A percentile compares a stretch with the other conserved stretches of the same genome.
Conservation (phyloP, 78 protist species). For the Dictyostelium capitatum region DNA sequence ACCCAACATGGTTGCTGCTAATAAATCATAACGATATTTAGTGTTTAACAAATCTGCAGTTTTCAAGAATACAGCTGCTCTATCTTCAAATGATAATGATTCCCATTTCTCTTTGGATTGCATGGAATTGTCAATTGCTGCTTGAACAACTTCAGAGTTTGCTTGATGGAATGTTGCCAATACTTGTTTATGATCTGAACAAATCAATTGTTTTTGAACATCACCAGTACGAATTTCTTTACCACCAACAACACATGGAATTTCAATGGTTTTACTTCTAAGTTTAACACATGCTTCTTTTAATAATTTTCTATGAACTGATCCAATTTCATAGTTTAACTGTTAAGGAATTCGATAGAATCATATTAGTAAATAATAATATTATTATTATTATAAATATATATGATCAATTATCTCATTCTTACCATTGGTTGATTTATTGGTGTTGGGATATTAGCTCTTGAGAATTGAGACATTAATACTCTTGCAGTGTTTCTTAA, state of each 20-base stretch:
- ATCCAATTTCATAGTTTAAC: conserved; percentile 82
- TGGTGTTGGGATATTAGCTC: conserved; percentile 78
- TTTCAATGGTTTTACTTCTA: conserved; percentile 51
- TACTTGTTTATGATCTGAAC: conserved; percentile 77
- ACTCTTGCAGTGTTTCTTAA: conserved; percentile 2
- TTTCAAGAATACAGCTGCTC: conserved; percentile 91
- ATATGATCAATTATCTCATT: background rate
- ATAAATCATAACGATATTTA: conserved; percentile 85
- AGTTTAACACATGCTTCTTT: conserved; percentile 75
- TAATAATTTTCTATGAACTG: conserved; percentile 68
- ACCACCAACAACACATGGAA: conserved; percentile 88
- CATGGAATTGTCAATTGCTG: conserved; percentile 84
- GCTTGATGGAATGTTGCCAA: conserved; percentile 75
- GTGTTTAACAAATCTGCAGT: conserved; percentile 93
- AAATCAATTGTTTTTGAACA: conserved; percentile 56
- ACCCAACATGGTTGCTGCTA: conserved; percentile 90
- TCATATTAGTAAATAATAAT: too few species aligned
- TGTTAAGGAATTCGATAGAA: too few species aligned
- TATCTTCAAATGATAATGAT: conserved; percentile 81
- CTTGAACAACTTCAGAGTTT: conserved; percentile 49
- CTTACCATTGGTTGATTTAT: conserved; percentile 75
- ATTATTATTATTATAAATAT: background rate
- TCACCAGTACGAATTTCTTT: conserved; percentile 83
- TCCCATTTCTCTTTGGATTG: conserved; percentile 91
- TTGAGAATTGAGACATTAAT: conserved; percentile 52